Evolutionary conservation across 768 basidiomycete genomes (phyloP).

Genomic region (Panellus pusillus): DNA sequence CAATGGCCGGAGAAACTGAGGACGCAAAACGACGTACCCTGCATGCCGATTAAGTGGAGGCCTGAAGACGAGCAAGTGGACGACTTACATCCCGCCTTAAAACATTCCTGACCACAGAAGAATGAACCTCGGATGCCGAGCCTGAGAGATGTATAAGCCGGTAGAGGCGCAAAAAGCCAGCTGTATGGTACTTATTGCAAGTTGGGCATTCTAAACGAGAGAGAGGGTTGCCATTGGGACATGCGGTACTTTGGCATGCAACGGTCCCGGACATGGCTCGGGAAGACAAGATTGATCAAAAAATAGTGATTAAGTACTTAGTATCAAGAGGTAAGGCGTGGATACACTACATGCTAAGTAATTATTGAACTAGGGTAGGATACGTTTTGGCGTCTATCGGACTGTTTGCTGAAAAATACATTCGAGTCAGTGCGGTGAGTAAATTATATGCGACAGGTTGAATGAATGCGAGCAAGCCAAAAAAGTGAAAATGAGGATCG

Average conservation of each 20-base stretch:
- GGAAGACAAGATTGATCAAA: neutral
- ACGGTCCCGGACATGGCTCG: constrained; percentile 5
- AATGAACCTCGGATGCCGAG: constrained; percentile 81
- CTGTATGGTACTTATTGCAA: constrained; percentile 71
- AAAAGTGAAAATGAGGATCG: constrained; percentile 24
- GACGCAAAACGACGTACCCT: constrained; percentile 33
- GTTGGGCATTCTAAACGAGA: constrained; percentile 91
- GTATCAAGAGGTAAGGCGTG: neutral
- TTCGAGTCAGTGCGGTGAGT: constrained; percentile 14
- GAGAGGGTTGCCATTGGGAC: constrained; percentile 80
- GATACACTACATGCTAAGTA: neutral
- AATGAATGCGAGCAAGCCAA: constrained; percentile 17
- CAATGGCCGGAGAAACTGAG: neutral
- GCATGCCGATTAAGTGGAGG: constrained; percentile 16
- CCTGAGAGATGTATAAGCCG: constrained; percentile 38
- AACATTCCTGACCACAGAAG: constrained; percentile 95
- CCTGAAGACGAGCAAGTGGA: constrained; percentile 10
- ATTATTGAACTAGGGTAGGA: neutral
- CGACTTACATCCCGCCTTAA: constrained; percentile 88
- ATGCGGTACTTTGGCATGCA: constrained; percentile 66
- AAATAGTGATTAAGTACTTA: neutral
- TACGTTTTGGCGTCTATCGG: neutral
- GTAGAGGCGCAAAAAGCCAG: constrained; percentile 25
- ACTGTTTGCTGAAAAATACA: neutral
- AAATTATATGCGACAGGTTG: constrained; percentile 25